Evolutionary conservation across 2,329 filamentous ascomycete genomes (phyloP).

Genomic region (Fusarium clavum): DNA sequence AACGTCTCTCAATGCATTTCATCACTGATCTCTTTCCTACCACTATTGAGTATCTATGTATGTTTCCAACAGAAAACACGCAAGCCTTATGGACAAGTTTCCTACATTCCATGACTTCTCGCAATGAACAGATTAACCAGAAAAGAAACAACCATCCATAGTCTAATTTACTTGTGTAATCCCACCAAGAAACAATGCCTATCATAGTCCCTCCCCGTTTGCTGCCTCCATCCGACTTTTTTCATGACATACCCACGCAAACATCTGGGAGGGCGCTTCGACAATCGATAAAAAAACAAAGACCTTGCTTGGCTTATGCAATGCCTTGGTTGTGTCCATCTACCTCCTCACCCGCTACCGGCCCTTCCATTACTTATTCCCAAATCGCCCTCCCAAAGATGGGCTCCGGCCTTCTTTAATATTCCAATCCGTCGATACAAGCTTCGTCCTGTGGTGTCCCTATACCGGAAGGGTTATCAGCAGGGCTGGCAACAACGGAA

Average conservation of each 20-base stretch:
- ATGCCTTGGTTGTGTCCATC: constrained; percentile 32
- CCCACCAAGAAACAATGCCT: constrained; percentile 43
- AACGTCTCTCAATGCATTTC: constrained; percentile 15
- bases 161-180: constrained; percentile 49
- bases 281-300: constrained; percentile 30
- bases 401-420: constrained; percentile 7
- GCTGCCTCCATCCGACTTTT: constrained; percentile 21
- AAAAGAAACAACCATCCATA: constrained; percentile 47
- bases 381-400: constrained; percentile 15
- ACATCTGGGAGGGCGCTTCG: constrained; percentile 22
- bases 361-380: constrained; percentile 17
- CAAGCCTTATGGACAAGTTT: constrained; percentile 20
- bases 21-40: constrained; percentile 29
- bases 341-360: constrained; percentile 30
- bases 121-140: constrained; percentile 44
- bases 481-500: constrained; percentile 29
- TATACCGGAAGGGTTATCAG: constrained; percentile 20
- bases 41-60: constrained; percentile 39
- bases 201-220: constrained; percentile 42
- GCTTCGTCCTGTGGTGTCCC: constrained; percentile 14
- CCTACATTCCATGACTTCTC: constrained; percentile 35
- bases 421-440: constrained; percentile 11
- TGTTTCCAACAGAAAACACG: constrained; percentile 34
- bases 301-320: constrained; percentile 33
- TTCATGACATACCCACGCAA: constrained; percentile 13